These are phyloP conservation scores for Candida ponderosae DNA, from an alignment of 805 yeast genomes.

Conservation along the genomic window DNA sequence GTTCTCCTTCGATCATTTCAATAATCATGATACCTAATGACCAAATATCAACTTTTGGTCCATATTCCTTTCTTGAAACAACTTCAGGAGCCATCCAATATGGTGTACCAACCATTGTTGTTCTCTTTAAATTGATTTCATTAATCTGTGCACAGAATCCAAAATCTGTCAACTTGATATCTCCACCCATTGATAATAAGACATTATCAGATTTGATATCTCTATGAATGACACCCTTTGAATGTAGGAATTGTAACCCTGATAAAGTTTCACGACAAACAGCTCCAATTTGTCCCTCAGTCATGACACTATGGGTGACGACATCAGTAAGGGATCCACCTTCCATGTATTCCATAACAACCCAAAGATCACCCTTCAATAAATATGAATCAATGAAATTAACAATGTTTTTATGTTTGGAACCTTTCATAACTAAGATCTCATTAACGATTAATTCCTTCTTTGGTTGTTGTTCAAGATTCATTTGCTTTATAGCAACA, in stretches of 20 bases:
- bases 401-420: slow-evolving; percentile 86
- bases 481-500: slow-evolving; percentile 97
- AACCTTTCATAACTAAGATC: slow-evolving; percentile 90
- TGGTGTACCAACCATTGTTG: slow-evolving; percentile 99
- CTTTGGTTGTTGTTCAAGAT: slow-evolving; percentile 88
- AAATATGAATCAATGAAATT: slow-evolving; percentile 85
- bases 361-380: slow-evolving; percentile 83
- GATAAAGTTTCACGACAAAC: slow-evolving; percentile 85
- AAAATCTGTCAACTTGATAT: slow-evolving; percentile 90
- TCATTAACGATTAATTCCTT: slow-evolving; percentile 93
- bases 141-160: slow-evolving; percentile 94
- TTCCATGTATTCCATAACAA: slow-evolving; percentile 98
- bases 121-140: slow-evolving; percentile 75
- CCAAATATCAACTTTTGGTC: slow-evolving; percentile 97
- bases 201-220: slow-evolving; percentile 96
- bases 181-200: slow-evolving; percentile 72
- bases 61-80: slow-evolving; percentile 89
- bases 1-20: slow-evolving; percentile 99
- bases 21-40: slow-evolving; percentile 96
- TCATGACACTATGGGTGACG: slow-evolving; percentile 79
- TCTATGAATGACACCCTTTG: slow-evolving; percentile 89
- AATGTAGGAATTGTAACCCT: slow-evolving; percentile 83
- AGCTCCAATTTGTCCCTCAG: slow-evolving; percentile 92
- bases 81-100: slow-evolving; percentile 99
- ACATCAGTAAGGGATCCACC: slow-evolving; percentile 97